A percentile compares a stretch with the other conserved stretches of the same genome.
Conservation (phyloP, 176 grass and related monocot species). For the Bonia amplexicaulis region DNA sequence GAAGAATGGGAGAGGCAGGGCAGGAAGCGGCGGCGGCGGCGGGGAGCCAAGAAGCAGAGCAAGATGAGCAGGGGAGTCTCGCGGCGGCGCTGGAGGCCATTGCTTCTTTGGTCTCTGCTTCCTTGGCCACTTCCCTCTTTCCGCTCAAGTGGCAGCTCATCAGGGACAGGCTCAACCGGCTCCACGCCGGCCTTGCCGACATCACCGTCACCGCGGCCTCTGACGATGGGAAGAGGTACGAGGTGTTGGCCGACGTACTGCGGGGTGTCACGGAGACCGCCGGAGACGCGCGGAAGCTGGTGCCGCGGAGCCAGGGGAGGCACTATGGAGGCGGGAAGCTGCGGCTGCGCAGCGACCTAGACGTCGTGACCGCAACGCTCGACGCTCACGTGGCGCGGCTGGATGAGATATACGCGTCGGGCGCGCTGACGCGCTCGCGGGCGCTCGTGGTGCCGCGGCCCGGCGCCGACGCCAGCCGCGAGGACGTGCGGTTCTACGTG, state of each 20-base stretch:
- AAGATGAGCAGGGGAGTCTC: conserved; percentile 29
- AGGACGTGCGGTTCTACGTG: conserved; percentile 83
- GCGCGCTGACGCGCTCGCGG: conserved; percentile 37
- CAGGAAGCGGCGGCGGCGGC: not conserved
- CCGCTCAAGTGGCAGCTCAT: conserved; percentile 77
- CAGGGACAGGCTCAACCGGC: conserved; percentile 58
- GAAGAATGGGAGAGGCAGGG: conserved; percentile 38
- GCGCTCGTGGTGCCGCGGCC: conserved; percentile 70
- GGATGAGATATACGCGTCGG: conserved; percentile 48
- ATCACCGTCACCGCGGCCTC: conserved; percentile 4
- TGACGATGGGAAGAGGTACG: not conserved
- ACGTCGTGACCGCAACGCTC: conserved; percentile 46
- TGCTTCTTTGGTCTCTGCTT: conserved; percentile 29
- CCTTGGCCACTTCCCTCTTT: conserved; percentile 56
- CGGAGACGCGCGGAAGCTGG: conserved; percentile 26
- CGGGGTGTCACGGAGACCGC: conserved; percentile 28
- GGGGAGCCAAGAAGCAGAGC: conserved; percentile 5
- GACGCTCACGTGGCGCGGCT: conserved; percentile 46
- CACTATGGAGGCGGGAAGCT: conserved; percentile 76
- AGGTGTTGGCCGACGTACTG: conserved; percentile 35
- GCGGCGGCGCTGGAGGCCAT: conserved; percentile 32
- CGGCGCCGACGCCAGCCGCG: conserved; percentile 39
- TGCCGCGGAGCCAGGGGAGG: conserved; percentile 49
- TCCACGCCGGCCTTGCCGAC: conserved; percentile 50
- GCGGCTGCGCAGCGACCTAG: conserved; percentile 79